Percentiles rank a stretch among this genome's conserved stretches.
These are phyloP conservation scores for Lactifluus echinatus DNA, from an alignment of 768 basidiomycete species.

Conservation along the genomic window DNA sequence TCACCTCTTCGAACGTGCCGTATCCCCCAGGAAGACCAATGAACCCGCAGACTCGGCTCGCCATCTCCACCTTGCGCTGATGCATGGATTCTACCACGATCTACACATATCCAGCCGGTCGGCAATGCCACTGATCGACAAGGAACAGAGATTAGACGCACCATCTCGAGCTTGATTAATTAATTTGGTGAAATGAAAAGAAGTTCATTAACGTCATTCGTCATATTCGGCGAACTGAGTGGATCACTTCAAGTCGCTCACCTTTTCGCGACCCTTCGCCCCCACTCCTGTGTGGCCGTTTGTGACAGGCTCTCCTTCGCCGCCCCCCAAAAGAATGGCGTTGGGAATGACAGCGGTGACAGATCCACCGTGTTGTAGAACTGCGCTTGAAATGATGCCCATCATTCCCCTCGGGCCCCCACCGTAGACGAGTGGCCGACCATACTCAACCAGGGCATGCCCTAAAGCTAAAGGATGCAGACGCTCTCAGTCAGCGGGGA, in stretches of 20 bases:
- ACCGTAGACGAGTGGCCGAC: conserved; percentile 73
- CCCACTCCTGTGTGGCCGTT: conserved; percentile 24
- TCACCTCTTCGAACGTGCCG: conserved; percentile 90
- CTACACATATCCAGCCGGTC: conserved; percentile 27
- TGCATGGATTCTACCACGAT: conserved; percentile 78
- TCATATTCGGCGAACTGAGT: not conserved
- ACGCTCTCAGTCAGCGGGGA: not conserved
- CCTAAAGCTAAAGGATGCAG: conserved; percentile 49
- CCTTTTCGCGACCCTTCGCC: conserved; percentile 30
- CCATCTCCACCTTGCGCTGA: conserved; percentile 89
- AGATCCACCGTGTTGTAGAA: conserved; percentile 54
- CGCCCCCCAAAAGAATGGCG: conserved; percentile 62
- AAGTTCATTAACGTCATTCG: not conserved
- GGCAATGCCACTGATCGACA: not conserved
- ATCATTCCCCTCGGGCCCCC: conserved; percentile 80
- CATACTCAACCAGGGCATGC: conserved; percentile 50
- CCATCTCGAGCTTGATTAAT: not conserved
- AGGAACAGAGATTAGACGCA: not conserved
- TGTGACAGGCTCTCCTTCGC: conserved; percentile 46
- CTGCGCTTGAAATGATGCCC: conserved; percentile 68
- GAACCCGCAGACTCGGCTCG: conserved; percentile 69
- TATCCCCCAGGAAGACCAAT: conserved; percentile 88
- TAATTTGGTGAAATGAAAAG: no score
- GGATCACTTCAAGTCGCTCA: conserved; percentile 15
- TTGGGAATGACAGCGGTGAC: conserved; percentile 74